Conservation (phyloP, 2,329 filamentous ascomycete genomes). For the Fusarium tuaranense region DNA sequence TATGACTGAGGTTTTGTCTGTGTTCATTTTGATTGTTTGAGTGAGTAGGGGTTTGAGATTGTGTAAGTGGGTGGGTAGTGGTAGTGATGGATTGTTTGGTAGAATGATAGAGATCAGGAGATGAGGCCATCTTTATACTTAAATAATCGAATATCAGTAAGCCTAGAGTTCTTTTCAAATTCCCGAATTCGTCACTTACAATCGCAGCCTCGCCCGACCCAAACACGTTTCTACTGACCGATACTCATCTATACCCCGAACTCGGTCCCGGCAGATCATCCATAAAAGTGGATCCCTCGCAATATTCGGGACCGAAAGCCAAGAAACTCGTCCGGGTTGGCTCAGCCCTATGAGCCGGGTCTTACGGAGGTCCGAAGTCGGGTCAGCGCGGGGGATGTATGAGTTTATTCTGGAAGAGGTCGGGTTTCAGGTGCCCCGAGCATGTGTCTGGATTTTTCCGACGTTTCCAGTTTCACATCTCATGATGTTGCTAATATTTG, state of each 20-base stretch:
- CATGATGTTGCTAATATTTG: not conserved
- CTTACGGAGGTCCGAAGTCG: not conserved
- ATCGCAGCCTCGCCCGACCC: no score
- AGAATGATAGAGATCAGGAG: not conserved
- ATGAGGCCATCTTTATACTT: not conserved
- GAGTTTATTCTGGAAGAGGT: not conserved
- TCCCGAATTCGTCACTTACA: not conserved
- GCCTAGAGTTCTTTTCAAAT: not conserved
- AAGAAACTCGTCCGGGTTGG: not conserved
- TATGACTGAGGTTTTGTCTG: conserved; percentile 44
- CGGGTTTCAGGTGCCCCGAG: not conserved
- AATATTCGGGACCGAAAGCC: not conserved
- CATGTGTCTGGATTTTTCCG: not conserved
- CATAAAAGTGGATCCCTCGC: not conserved
- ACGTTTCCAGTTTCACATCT: not conserved
- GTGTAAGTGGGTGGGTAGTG: not conserved
- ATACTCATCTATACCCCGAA: not conserved
- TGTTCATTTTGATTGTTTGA: not conserved
- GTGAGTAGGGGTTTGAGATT: not conserved
- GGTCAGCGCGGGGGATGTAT: not conserved
- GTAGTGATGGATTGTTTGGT: not conserved
- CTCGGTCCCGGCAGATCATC: not conserved
- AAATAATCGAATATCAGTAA: not conserved
- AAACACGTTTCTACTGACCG: not conserved
- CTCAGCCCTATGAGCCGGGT: not conserved